phyloP scores from a whole-genome alignment of 352 stramenopile species.

The Paralagenidium karlingii region DNA sequence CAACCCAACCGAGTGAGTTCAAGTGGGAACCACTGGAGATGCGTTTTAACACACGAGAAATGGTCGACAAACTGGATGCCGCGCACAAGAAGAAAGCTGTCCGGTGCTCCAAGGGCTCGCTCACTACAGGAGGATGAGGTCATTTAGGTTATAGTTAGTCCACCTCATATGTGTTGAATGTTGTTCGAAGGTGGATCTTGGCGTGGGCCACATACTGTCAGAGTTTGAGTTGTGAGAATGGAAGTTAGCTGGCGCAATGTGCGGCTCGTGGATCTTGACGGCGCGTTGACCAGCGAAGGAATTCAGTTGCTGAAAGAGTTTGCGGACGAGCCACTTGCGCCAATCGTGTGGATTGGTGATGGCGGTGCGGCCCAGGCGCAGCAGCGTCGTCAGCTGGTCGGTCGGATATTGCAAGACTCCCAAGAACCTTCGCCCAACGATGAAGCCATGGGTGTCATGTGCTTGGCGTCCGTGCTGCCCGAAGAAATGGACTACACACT shows the following conservation, averaged over 20 bases:
- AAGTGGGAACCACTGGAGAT: constrained; percentile 58
- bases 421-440: constrained; percentile 4
- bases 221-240: no score
- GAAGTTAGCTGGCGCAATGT: constrained; percentile 26
- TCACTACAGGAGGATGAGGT: no score
- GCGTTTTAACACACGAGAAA: constrained; percentile 31
- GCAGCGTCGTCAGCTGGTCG: constrained; percentile 20
- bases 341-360: constrained; percentile 33
- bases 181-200: no score
- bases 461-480: constrained; percentile 22
- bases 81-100: no score
- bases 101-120: no score
- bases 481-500: constrained; percentile 35
- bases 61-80: constrained; percentile 43
- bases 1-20: constrained; percentile 4
- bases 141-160: no score
- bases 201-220: no score
- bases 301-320: constrained; percentile 26
- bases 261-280: constrained; percentile 20
- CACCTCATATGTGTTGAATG: no score
- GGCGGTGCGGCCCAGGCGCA: constrained; percentile 12
- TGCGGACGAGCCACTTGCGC: constrained; percentile 29
- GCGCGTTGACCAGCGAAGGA: constrained; percentile 17
- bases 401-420: constrained; percentile 11
- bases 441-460: background rate